These are phyloP conservation scores for Malassezia yamatoensis DNA, from an alignment of 1,284 basidiomycete species.

Conservation along the genomic window DNA sequence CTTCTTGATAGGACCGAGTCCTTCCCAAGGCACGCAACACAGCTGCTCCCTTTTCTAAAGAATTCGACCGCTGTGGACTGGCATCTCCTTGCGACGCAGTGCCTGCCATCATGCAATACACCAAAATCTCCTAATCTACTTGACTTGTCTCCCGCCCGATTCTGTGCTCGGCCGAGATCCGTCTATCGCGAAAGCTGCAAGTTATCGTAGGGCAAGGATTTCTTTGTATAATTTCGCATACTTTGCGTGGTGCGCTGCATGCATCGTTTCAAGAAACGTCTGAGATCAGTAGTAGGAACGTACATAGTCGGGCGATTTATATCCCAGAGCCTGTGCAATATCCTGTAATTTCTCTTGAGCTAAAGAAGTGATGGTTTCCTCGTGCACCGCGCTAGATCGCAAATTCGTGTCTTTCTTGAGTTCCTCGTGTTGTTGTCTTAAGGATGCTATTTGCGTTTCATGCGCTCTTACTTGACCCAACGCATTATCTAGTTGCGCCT, in stretches of 20 bases:
- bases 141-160: neutral
- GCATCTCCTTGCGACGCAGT: neutral
- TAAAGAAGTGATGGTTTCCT: no score
- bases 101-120: constrained; percentile 1
- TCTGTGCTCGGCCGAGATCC: neutral
- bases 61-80: constrained; percentile 27
- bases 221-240: constrained; percentile 3
- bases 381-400: no score
- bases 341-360: neutral
- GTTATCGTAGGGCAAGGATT: neutral
- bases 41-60: constrained; percentile 40
- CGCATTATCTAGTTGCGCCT: no score
- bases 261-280: constrained; percentile 11
- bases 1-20: constrained; percentile 25
- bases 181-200: neutral
- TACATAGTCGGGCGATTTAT: constrained; percentile 12
- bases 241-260: constrained; percentile 16
- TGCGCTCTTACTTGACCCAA: no score
- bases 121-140: neutral
- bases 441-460: no score
- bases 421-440: no score
- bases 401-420: no score
- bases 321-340: constrained; percentile 7
- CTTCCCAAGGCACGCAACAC: constrained; percentile 38
- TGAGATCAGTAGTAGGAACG: constrained; percentile 6